Evolutionary conservation across 2,329 filamentous ascomycete genomes (phyloP), one percentile per base, ranked within the genome.

Genomic region (Tolypocladium tropicale): DNA sequence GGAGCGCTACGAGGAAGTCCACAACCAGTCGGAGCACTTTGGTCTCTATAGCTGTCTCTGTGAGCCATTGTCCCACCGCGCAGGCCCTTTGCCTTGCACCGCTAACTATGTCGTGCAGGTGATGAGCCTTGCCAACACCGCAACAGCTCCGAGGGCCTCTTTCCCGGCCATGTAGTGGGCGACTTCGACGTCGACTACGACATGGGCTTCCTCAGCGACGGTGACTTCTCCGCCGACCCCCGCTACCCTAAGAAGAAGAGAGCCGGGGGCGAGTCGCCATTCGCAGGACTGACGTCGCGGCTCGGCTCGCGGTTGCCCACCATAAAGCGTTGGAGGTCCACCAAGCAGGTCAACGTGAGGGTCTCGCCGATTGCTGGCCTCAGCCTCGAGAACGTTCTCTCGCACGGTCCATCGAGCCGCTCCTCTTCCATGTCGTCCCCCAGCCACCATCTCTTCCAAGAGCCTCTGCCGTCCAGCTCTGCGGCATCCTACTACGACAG

Each of bases 401-500:
- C 85, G 2, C 77, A 81, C 52, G 80, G 84, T 9, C 79, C 85
- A 3, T 93, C 90, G 3, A 89, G 89, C 63, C 82, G 88, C 54
- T 88, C 90, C 1, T 91, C 89, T 1, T 92, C 88, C n/a, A 76
- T 89, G 54, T 90, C 89, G 12, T 79, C 80, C 36, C 81, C 83
- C 1, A 74, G 76, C 58, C 77, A 78, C 51, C 76, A 71, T 48
- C 65, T 67, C 60, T 65, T 65, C 56, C 73, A 74, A 53, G 83
- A 86, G 54, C 74, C 77, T 3, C 69, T 84, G 33, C 80, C 84
- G 7, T 78, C 80, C 1, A 86, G 85, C 0, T 84, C 86, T 0
- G 79, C 82, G 0, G 75, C 80, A 56, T 88, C 85, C 5, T 78
- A 82, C 55, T 85, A 83, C 60, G 53, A 21, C 30, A 37, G 30